Percentiles rank a stretch among this genome's conserved stretches.
Conservation (phyloP, 768 basidiomycete species). For the Hygrocybe punicea region DNA sequence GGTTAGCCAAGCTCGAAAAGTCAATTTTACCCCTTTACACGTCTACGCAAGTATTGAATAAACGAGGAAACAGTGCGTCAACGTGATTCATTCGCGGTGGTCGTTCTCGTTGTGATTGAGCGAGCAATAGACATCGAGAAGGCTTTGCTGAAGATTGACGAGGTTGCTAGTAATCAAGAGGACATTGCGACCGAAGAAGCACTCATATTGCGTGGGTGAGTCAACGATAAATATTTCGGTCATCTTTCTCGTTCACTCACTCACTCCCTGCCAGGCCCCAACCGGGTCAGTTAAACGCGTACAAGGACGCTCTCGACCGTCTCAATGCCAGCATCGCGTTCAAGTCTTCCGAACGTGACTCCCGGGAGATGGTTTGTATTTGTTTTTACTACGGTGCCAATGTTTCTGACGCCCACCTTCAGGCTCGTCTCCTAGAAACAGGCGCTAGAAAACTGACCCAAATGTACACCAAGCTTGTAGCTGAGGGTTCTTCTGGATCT, state of each 20-base stretch:
- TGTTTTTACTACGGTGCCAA: too few species aligned
- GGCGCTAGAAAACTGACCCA: constrained; percentile 80
- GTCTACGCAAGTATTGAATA: constrained; percentile 71
- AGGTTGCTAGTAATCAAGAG: constrained; percentile 70
- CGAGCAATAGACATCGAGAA: constrained; percentile 67
- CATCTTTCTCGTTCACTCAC: background rate
- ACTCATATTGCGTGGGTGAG: constrained; percentile 72
- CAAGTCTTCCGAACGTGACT: constrained; percentile 55
- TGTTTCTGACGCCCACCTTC: background rate
- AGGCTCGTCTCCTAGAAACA: constrained; percentile 76
- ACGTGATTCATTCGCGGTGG: background rate
- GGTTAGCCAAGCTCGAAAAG: constrained; percentile 79
- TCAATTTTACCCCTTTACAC: constrained; percentile 80
- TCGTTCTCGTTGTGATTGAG: background rate
- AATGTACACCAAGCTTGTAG: constrained; percentile 83
- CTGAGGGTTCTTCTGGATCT: constrained; percentile 77
- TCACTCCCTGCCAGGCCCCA: constrained; percentile 54
- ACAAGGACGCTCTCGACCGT: constrained; percentile 71
- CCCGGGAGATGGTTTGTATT: constrained; percentile 49
- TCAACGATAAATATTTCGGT: constrained; percentile 6
- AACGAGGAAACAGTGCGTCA: constrained; percentile 64
- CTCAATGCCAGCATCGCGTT: constrained; percentile 79
- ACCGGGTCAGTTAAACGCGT: constrained; percentile 57
- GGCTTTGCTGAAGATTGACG: constrained; percentile 73
- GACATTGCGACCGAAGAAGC: constrained; percentile 76